Percentiles rank a stretch among this genome's conserved stretches.
Conservation (phyloP, 331 rosid species). For the Malus hybrid region DNA sequence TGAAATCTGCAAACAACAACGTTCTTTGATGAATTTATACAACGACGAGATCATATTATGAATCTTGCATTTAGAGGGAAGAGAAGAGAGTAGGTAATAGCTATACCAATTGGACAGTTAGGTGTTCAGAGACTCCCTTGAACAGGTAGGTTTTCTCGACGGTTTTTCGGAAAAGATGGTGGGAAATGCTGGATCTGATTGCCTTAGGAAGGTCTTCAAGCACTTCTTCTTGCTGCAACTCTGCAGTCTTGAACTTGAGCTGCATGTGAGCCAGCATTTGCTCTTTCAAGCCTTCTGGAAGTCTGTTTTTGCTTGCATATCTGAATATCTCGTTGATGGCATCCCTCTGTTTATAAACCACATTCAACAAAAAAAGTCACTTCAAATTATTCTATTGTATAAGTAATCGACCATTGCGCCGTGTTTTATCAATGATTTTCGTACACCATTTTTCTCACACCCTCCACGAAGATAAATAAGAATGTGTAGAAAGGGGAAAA, state of each 20-base stretch:
- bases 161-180: conserved; percentile 57
- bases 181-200: conserved; percentile 68
- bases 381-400: neutral
- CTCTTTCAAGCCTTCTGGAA: conserved; percentile 71
- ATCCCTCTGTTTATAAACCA: conserved; percentile 48
- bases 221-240: conserved; percentile 74
- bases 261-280: conserved; percentile 83
- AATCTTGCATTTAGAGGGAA: neutral
- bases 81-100: neutral
- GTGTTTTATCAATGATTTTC: too few species aligned
- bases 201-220: conserved; percentile 66
- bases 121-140: conserved; percentile 65
- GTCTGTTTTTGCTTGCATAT: conserved; percentile 70
- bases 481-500: neutral
- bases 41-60: too few species aligned
- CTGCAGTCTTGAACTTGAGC: conserved; percentile 79
- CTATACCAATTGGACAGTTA: conserved; percentile 59
- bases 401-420: neutral
- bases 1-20: conserved; percentile 49
- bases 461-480: neutral
- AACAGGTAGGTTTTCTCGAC: conserved; percentile 60
- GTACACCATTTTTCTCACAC: neutral
- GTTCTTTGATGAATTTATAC: neutral
- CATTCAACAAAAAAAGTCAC: neutral
- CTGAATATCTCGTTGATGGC: conserved; percentile 55